Evolutionary conservation across 2,329 filamentous ascomycete genomes (phyloP), one percentile per base, ranked within the genome.

Genomic region (Coleophoma cylindrospora): DNA sequence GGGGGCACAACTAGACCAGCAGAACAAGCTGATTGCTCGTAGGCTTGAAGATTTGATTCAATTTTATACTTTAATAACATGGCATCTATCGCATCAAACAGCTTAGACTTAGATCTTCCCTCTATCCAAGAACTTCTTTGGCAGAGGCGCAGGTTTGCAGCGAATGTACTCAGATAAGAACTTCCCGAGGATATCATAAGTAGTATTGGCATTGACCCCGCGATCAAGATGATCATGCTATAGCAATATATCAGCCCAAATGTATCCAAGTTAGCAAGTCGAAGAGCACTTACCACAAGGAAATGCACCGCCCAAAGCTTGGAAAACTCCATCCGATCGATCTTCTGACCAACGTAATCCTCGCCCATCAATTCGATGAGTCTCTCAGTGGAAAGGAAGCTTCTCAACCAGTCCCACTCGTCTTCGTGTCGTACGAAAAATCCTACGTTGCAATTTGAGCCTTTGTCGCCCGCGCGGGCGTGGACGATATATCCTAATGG

Each of bases 371-470:
- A 27, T n/a, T 27, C 21, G 17, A 19, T 15, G 11, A 43, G 9
- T 21, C 21, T 21, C 19, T 19, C 21, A 9, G 22, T 21, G 4
- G 40, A 19, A 6, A 61, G 53, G 17, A 60, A 27, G 17, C 43
- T 49, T 15, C 66, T 60, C 10, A 70, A 50, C 68, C 67, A 70
- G 8, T 69, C 61, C 52, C 64, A 74, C 51, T 71, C 69, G 40
- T 70, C 66, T 2, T 57, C 48, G 43, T 62, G 54, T 1, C 65
- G 67, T 3, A 72, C 69, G 52, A 68, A 75, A 52, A 70, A 63
- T 8, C 68, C 68, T 21, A 69, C 64, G 48, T 70, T 70, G 12
- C 58, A 58, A 57, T 68, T 43, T 63, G 67, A 11, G 51, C 63
- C 22, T 66, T 64, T 43, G 65, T 68, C 40, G 12, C 40, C 40